Percentiles rank a stretch among this genome's conserved stretches.
These are phyloP conservation scores for Heliamphora pulchella DNA, from an alignment of 179 eudicot species.

Conservation along the genomic window DNA sequence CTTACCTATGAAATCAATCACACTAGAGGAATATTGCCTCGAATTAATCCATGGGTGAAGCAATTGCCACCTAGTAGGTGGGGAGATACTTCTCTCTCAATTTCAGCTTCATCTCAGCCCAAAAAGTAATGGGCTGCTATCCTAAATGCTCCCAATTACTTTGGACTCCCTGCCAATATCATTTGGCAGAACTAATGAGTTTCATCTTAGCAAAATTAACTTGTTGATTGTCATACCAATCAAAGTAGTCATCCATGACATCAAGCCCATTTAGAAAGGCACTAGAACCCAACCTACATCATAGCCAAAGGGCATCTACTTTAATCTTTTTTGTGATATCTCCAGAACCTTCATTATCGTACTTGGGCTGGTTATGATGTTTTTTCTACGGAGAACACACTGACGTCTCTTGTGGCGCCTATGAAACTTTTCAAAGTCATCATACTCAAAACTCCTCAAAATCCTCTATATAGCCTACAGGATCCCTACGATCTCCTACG, in stretches of 20 bases:
- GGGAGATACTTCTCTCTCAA: neutral
- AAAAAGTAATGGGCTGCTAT: neutral
- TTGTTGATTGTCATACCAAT: neutral
- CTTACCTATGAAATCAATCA: too few species aligned
- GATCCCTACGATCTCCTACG: too few species aligned
- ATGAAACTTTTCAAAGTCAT: neutral
- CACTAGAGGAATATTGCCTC: too few species aligned
- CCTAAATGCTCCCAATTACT: neutral
- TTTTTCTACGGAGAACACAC: neutral
- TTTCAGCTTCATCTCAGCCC: neutral
- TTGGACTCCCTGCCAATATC: neutral
- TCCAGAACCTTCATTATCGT: neutral
- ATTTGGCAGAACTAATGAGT: neutral
- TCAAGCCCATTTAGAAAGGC: too few species aligned
- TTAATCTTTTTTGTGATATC: neutral
- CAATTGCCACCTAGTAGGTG: neutral
- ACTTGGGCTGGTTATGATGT: neutral
- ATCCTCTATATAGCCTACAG: too few species aligned
- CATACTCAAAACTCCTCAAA: too few species aligned
- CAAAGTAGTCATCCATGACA: neutral
- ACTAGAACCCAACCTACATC: too few species aligned
- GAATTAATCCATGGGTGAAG: neutral
- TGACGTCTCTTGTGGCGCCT: neutral
- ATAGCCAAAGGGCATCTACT: neutral
- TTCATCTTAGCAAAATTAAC: slow-evolving; percentile 1